Conservation (phyloP, 2,329 filamentous ascomycete genomes). For the Thelonectria discophora region DNA sequence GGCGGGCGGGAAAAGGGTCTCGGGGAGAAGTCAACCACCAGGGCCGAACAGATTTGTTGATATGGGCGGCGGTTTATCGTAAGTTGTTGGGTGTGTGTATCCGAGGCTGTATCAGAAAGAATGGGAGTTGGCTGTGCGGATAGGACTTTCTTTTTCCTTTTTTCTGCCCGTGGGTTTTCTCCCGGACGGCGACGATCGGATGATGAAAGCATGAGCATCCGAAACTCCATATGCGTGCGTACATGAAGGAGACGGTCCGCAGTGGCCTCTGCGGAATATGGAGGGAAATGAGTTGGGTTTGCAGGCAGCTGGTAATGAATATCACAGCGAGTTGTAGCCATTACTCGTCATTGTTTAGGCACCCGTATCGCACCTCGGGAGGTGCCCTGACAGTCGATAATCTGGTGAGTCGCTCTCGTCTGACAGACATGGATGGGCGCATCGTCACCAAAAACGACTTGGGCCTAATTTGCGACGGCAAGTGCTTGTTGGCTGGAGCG, state of each 20-base stretch:
- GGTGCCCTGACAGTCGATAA: not conserved
- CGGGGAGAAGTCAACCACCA: not conserved
- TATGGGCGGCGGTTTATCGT: not conserved
- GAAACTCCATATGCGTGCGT: no score
- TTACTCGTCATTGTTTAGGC: no score
- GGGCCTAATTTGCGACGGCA: constrained; percentile 26
- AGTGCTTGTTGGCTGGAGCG: constrained; percentile 28
- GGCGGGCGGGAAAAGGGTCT: constrained; percentile 21
- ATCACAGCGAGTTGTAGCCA: no score
- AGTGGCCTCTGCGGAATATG: no score
- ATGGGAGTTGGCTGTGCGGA: not conserved
- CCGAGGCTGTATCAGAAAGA: not conserved
- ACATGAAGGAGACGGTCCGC: no score
- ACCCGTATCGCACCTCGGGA: no score
- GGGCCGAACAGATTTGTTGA: constrained; percentile 14
- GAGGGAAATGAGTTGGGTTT: no score
- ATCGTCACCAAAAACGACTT: constrained; percentile 29
- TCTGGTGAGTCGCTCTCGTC: constrained; percentile 27
- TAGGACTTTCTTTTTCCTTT: not conserved
- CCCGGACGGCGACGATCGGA: not conserved
- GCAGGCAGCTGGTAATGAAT: no score
- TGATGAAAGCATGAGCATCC: not conserved
- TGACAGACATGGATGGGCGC: constrained; percentile 41
- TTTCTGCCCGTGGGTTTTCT: no score
- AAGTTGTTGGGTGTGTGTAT: no score